Conservation (phyloP, 768 basidiomycete species). For the Pleurotus tuoliensis region DNA sequence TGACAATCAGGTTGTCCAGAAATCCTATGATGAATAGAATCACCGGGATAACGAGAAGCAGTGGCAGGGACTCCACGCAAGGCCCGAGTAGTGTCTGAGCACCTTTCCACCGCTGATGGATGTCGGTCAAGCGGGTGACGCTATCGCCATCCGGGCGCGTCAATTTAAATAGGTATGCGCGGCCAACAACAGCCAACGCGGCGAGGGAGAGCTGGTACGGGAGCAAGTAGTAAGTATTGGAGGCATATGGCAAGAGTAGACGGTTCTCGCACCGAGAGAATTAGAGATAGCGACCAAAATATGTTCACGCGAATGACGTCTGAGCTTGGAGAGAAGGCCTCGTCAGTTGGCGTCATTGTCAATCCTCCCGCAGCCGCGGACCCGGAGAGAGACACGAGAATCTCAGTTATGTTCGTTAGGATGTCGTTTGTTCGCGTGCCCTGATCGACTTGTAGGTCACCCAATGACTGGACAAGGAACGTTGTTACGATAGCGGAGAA, state of each 20-base stretch:
- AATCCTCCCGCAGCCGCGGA: not conserved
- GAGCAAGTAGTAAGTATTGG: not conserved
- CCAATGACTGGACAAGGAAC: constrained; percentile 15
- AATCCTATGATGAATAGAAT: constrained; percentile 15
- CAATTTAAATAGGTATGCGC: constrained; percentile 13
- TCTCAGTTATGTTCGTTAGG: not conserved
- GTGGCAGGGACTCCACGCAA: constrained; percentile 12
- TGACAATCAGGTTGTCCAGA: constrained; percentile 14
- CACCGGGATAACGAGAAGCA: constrained; percentile 15
- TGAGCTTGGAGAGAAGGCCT: constrained; percentile 11
- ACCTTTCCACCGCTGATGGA: constrained; percentile 12
- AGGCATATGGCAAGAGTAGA: not conserved
- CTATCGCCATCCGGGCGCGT: constrained; percentile 6
- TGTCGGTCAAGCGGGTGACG: constrained; percentile 13
- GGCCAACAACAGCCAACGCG: constrained; percentile 15
- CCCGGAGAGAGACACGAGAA: not conserved
- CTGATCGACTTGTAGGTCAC: constrained; percentile 24
- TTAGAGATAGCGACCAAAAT: constrained; percentile 15
- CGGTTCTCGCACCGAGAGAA: constrained; percentile 12
- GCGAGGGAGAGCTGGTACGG: constrained; percentile 12
- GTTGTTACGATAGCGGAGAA: constrained; percentile 17
- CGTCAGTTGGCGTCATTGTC: too few species aligned
- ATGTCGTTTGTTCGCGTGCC: constrained; percentile 47
- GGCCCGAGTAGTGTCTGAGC: constrained; percentile 14
- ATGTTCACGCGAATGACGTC: constrained; percentile 13